These are phyloP conservation scores for Colletotrichum camelliae DNA, from an alignment of 2,329 filamentous ascomycete genomes.

Conservation along the genomic window DNA sequence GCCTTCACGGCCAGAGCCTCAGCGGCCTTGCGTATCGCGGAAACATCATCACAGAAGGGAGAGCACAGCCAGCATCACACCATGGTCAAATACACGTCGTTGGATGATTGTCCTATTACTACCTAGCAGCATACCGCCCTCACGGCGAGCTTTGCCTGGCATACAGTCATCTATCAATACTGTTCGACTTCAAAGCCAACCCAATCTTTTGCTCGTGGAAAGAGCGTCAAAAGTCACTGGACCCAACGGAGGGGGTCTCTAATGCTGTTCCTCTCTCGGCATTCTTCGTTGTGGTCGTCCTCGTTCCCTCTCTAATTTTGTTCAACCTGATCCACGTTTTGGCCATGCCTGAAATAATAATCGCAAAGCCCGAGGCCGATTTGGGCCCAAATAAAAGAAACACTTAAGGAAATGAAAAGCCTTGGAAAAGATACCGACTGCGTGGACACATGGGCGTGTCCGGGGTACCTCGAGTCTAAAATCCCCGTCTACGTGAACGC, in stretches of 20 bases:
- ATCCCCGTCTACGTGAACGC: constrained; percentile 21
- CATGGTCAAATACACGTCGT: neutral
- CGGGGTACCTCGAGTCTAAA: constrained; percentile 13
- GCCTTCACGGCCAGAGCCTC: too few species aligned
- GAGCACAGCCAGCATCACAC: neutral
- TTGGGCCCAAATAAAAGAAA: neutral
- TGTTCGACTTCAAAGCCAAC: neutral
- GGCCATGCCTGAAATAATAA: constrained; percentile 17
- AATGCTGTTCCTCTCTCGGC: constrained; percentile 5
- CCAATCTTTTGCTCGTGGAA: neutral
- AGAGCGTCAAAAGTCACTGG: constrained; percentile 15
- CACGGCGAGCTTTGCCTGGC: neutral
- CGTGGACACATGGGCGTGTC: neutral
- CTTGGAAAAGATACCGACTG: constrained; percentile 12
- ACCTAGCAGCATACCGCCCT: neutral
- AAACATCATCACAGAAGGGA: neutral
- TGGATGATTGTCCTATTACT: constrained; percentile 14
- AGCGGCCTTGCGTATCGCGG: neutral
- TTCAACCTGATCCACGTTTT: constrained; percentile 21
- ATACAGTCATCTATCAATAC: constrained; percentile 20
- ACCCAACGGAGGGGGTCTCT: constrained; percentile 12
- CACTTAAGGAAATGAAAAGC: neutral
- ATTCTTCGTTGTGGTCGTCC: constrained; percentile 14
- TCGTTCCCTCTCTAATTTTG: constrained; percentile 18
- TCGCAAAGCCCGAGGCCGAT: constrained; percentile 2